Evolutionary conservation across 352 stramenopile genomes (phyloP).

Genomic region (Phytophthora aleatoria): DNA sequence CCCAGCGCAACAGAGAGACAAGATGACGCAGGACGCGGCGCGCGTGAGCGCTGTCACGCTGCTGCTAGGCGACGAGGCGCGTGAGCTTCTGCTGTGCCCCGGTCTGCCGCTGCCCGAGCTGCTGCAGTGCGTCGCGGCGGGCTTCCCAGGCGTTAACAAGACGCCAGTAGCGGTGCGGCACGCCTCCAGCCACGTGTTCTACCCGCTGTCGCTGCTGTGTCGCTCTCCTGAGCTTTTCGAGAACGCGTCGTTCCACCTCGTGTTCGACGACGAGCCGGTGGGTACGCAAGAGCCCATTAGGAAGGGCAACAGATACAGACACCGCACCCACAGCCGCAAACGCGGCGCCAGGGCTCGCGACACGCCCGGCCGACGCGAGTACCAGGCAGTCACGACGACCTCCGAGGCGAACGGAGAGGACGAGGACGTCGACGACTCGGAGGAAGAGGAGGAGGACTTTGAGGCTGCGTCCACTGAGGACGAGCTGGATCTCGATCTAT

Average conservation of each 20-base stretch:
- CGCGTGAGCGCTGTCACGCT: constrained; percentile 52
- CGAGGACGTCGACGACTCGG: constrained; percentile 25
- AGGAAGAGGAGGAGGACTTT: constrained; percentile 15
- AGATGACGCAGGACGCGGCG: constrained; percentile 27
- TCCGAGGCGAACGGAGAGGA: constrained; percentile 37
- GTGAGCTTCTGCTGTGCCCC: constrained; percentile 49
- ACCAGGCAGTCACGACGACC: constrained; percentile 19
- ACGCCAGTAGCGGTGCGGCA: constrained; percentile 30
- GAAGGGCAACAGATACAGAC: constrained; percentile 19
- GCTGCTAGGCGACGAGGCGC: constrained; percentile 29
- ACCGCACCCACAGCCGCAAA: constrained; percentile 21
- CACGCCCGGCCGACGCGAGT: constrained; percentile 21
- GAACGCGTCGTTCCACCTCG: constrained; percentile 46
- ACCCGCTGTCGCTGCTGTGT: constrained; percentile 71
- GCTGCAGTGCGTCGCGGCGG: constrained; percentile 49
- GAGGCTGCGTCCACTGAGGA: constrained; percentile 26
- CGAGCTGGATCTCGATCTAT: constrained; percentile 67
- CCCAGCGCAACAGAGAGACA: not conserved
- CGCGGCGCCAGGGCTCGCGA: constrained; percentile 15
- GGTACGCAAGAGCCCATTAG: not conserved
- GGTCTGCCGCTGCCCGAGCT: constrained; percentile 52
- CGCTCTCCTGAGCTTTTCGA: constrained; percentile 61
- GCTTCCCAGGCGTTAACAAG: constrained; percentile 39
- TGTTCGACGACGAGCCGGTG: constrained; percentile 29
- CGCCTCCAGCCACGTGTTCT: constrained; percentile 50